Conservation (phyloP, 106 monocot species). For the Xerophyta viscosa region DNA sequence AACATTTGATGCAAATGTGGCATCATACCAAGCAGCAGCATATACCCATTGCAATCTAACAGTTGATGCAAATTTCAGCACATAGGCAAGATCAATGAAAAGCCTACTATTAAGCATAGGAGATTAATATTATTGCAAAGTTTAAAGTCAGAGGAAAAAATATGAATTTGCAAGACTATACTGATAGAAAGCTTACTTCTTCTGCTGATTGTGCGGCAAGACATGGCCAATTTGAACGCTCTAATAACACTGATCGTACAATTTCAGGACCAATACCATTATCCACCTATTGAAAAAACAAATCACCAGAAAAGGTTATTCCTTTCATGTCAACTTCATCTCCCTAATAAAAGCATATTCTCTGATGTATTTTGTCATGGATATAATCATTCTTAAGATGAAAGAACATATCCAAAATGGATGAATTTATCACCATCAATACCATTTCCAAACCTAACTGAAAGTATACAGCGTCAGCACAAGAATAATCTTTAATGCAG, state of each 20-base stretch:
- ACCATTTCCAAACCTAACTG: too few species aligned
- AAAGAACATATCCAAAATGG: too few species aligned
- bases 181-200: constrained; percentile 25
- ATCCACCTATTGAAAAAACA: constrained; percentile 40
- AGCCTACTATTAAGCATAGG: neutral
- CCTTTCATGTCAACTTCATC: neutral
- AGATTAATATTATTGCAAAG: neutral
- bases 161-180: neutral
- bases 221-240: constrained; percentile 61
- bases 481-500: too few species aligned
- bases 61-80: too few species aligned
- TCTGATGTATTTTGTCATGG: too few species aligned
- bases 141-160: neutral
- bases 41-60: too few species aligned
- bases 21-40: too few species aligned
- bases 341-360: neutral
- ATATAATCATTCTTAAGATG: too few species aligned
- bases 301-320: neutral
- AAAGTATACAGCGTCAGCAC: too few species aligned
- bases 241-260: constrained; percentile 52
- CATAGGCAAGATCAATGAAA: neutral
- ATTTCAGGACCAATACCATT: constrained; percentile 58
- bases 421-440: too few species aligned
- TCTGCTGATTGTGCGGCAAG: constrained; percentile 52
- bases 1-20: too few species aligned